Evolutionary conservation across 2,329 filamentous ascomycete species (phyloP).

Genomic region (Aureobasidium zeae): DNA sequence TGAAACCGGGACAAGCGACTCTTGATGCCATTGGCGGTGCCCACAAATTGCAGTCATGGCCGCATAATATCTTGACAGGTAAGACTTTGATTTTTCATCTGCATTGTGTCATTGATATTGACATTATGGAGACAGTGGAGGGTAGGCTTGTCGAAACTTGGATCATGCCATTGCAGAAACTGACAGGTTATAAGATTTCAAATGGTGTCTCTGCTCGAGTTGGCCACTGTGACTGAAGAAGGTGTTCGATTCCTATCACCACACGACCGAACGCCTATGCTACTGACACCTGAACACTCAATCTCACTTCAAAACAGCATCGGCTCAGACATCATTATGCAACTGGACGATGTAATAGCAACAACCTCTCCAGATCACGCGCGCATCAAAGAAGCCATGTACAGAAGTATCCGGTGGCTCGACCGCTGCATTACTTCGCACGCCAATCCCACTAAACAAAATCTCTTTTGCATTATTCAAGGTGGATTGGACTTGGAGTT

Average conservation of each 20-base stretch:
- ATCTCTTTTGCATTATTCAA: conserved; percentile 97
- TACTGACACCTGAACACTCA: conserved; percentile 94
- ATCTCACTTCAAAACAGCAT: conserved; percentile 95
- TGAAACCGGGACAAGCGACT: conserved; percentile 88
- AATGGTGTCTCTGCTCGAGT: conserved; percentile 92
- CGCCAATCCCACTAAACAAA: conserved; percentile 71
- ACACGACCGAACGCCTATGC: conserved; percentile 90
- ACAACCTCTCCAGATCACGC: conserved; percentile 84
- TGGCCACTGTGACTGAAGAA: conserved; percentile 90
- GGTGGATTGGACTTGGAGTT: conserved; percentile 85
- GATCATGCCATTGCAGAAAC: too few species aligned
- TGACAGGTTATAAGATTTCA: too few species aligned
- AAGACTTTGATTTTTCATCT: conserved; percentile 19
- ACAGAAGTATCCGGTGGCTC: conserved; percentile 87
- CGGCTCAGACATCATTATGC: conserved; percentile 98
- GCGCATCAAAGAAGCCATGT: conserved; percentile 90
- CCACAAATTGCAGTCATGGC: conserved; percentile 91
- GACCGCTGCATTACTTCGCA: conserved; percentile 91
- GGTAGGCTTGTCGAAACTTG: conserved; percentile 33
- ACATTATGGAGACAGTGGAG: conserved; percentile 34
- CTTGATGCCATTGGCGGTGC: conserved; percentile 83
- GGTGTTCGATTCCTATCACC: conserved; percentile 94
- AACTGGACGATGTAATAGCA: conserved; percentile 94
- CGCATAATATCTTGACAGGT: conserved; percentile 80
- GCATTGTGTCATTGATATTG: too few species aligned